A percentile compares a stretch with the other conserved stretches of the same genome.
These are phyloP conservation scores for Volvariella surrecta DNA, from an alignment of 1,284 basidiomycete species.

Conservation along the genomic window DNA sequence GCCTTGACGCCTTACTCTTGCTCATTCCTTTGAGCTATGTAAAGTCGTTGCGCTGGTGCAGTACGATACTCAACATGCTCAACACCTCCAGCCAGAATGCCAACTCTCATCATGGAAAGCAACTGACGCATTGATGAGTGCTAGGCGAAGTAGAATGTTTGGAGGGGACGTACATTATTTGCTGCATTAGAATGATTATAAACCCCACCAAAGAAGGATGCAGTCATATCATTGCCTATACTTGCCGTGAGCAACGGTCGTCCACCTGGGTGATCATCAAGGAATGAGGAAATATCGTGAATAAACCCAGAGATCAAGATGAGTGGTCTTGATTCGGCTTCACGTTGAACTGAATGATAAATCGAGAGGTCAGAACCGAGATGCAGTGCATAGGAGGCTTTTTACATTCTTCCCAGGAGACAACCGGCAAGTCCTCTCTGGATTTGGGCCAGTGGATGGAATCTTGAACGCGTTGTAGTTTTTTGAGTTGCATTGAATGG, in stretches of 20 bases:
- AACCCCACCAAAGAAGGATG: constrained; percentile 60
- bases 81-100: constrained; percentile 67
- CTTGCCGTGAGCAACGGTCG: constrained; percentile 49
- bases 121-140: constrained; percentile 35
- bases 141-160: not conserved
- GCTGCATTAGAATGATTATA: constrained; percentile 70
- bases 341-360: constrained; percentile 54
- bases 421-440: constrained; percentile 61
- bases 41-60: constrained; percentile 18
- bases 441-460: constrained; percentile 62
- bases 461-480: constrained; percentile 58
- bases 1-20: no score
- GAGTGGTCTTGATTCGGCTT: constrained; percentile 56
- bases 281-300: constrained; percentile 74
- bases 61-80: constrained; percentile 29
- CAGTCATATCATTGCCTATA: constrained; percentile 77
- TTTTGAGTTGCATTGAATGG: constrained; percentile 78
- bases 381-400: no score
- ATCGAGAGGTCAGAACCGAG: constrained; percentile 2
- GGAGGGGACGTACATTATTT: constrained; percentile 48
- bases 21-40: constrained; percentile 19
- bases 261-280: constrained; percentile 81
- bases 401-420: constrained; percentile 77
- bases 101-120: constrained; percentile 79
- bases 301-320: constrained; percentile 81